Percentiles rank a stretch among this genome's conserved stretches.
Evolutionary conservation across 1,284 basidiomycete genomes (phyloP).

Genomic region (Cutaneotrichosporon curvatum): DNA sequence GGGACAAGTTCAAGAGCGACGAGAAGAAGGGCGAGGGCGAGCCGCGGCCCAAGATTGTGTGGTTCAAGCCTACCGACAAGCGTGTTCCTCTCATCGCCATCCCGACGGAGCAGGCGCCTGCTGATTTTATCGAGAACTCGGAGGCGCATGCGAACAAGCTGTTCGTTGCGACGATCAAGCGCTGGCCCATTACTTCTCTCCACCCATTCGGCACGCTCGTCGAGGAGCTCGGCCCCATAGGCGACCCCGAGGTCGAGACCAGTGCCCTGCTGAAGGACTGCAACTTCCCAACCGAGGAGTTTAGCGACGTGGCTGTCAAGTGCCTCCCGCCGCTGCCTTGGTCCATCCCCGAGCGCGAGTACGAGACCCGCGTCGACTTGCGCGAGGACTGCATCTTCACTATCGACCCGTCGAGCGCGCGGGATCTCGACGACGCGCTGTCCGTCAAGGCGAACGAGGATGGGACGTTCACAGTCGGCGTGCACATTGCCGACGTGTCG

Average conservation of each 20-base stretch:
- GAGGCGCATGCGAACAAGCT: slow-evolving; percentile 83
- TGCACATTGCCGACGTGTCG: slow-evolving; percentile 93
- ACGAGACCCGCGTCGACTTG: slow-evolving; percentile 78
- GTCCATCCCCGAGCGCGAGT: slow-evolving; percentile 85
- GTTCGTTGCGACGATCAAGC: slow-evolving; percentile 98
- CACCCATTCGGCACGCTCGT: slow-evolving; percentile 98
- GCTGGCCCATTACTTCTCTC: slow-evolving; percentile 76
- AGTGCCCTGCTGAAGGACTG: slow-evolving; percentile 95
- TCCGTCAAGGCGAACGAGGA: slow-evolving; percentile 83
- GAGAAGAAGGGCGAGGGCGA: slow-evolving; percentile 70
- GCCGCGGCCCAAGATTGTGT: slow-evolving; percentile 91
- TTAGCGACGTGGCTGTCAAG: slow-evolving; percentile 86
- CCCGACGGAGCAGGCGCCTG: slow-evolving; percentile 96
- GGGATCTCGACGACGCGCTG: slow-evolving; percentile 90
- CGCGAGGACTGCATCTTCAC: slow-evolving; percentile 81
- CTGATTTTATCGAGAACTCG: slow-evolving; percentile 90
- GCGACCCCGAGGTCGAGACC: slow-evolving; percentile 94
- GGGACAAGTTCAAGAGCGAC: slow-evolving; percentile 56
- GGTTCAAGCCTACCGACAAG: slow-evolving; percentile 99
- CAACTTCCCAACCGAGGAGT: slow-evolving; percentile 93
- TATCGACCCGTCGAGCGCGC: slow-evolving; percentile 82
- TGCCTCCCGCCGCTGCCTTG: slow-evolving; percentile 82
- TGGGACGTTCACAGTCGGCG: slow-evolving; percentile 81
- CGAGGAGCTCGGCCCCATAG: slow-evolving; percentile 97
- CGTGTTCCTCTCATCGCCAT: slow-evolving; percentile 98